Evolutionary conservation across 495 filamentous ascomycete species (phyloP).

Genomic region (Chaetomidium leptoderma): DNA sequence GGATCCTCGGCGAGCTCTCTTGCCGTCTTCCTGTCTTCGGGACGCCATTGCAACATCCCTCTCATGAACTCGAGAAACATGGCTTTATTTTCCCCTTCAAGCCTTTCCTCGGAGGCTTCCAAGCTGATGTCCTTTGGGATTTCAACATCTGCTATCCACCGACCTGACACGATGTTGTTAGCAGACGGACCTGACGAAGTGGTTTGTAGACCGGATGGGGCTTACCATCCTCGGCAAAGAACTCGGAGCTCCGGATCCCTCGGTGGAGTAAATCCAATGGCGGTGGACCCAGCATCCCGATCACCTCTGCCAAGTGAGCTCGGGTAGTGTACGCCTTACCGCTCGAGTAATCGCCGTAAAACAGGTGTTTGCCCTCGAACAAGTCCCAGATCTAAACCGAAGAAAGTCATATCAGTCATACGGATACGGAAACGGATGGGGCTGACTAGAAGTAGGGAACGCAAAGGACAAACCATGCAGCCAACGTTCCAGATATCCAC

Average conservation of each 20-base stretch:
- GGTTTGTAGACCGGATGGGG: neutral
- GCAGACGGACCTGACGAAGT: neutral
- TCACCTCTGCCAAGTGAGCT: constrained; percentile 48
- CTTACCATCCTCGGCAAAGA: constrained; percentile 1
- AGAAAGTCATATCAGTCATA: neutral
- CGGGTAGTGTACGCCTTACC: constrained; percentile 38
- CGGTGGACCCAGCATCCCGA: constrained; percentile 45
- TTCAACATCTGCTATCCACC: constrained; percentile 10
- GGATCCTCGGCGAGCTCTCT: constrained; percentile 38
- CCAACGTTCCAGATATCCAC: constrained; percentile 52
- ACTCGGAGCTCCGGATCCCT: neutral
- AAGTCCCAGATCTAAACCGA: constrained; percentile 46
- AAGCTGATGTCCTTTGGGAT: constrained; percentile 9
- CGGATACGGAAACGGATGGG: no score
- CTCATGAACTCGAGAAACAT: constrained; percentile 42
- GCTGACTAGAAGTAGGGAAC: neutral
- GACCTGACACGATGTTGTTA: neutral
- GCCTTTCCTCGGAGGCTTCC: constrained; percentile 32
- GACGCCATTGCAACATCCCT: constrained; percentile 49
- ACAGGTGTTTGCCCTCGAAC: constrained; percentile 45
- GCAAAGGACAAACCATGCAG: constrained; percentile 36
- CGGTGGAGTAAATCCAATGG: constrained; percentile 38
- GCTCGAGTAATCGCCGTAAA: constrained; percentile 43
- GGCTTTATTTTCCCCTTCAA: constrained; percentile 39
- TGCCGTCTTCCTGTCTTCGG: constrained; percentile 44